These are phyloP conservation scores for Artemisia tridentata DNA, from an alignment of 129 eudicot genomes.

Conservation along the genomic window DNA sequence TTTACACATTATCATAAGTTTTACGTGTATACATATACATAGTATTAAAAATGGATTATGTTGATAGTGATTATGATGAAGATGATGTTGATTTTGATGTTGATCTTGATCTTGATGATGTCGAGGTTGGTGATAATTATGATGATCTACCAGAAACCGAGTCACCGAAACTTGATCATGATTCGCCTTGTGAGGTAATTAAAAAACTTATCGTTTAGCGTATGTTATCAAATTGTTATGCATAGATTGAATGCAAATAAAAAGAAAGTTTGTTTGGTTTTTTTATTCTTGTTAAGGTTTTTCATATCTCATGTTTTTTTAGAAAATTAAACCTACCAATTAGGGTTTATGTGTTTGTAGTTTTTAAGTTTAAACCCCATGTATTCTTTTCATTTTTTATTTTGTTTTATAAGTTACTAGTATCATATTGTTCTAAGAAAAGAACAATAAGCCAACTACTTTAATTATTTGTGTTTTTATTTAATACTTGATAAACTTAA, in stretches of 20 bases:
- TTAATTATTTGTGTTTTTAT: no score
- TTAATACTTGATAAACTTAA: no score
- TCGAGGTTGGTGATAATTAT: slow-evolving; percentile 6
- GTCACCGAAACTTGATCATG: not conserved
- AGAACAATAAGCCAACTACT: not conserved
- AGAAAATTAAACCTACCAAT: not conserved
- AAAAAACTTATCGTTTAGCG: not conserved
- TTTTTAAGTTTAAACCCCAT: not conserved
- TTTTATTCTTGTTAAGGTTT: not conserved
- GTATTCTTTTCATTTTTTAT: not conserved
- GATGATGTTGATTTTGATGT: slow-evolving; percentile 7
- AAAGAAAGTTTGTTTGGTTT: not conserved
- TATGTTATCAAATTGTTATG: not conserved
- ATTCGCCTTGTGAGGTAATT: slow-evolving; percentile 31
- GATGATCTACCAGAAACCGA: not conserved
- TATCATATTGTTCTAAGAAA: no score
- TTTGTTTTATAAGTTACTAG: not conserved
- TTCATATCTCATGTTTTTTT: not conserved
- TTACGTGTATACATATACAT: not conserved
- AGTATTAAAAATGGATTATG: slow-evolving; percentile 15
- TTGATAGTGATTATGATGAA: slow-evolving; percentile 15
- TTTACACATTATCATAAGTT: not conserved
- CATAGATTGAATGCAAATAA: not conserved
- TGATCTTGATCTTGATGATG: slow-evolving; percentile 3
- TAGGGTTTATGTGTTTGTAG: slow-evolving; percentile 13